phyloP scores from a whole-genome alignment of 805 yeast species.

The Deakozyma indianensis region DNA sequence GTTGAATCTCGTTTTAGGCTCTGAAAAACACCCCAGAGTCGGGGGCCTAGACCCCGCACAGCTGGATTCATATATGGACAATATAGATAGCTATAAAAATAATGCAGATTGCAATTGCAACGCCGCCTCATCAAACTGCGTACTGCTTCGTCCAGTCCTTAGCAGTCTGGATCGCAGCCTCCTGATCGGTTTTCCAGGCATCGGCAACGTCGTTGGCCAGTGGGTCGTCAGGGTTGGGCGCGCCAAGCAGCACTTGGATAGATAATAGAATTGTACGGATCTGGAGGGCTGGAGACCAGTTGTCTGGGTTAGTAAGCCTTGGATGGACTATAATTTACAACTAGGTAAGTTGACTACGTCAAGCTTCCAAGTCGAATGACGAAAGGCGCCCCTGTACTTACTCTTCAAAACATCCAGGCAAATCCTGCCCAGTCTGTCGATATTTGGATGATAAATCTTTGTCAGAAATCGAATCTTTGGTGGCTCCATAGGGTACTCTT shows the following conservation, averaged over 20 bases:
- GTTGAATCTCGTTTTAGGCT: too few species aligned
- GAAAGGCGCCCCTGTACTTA: slow-evolving; percentile 8
- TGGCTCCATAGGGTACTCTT: slow-evolving; percentile 96
- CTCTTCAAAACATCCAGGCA: slow-evolving; percentile 86
- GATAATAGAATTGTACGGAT: slow-evolving; percentile 84
- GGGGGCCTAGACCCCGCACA: too few species aligned
- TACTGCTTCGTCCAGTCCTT: slow-evolving; percentile 54
- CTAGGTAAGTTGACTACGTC: too few species aligned
- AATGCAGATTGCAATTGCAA: too few species aligned
- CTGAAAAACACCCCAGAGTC: too few species aligned
- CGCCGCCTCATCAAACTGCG: too few species aligned
- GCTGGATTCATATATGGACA: too few species aligned
- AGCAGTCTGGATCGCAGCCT: slow-evolving; percentile 69
- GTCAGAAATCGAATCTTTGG: slow-evolving; percentile 92
- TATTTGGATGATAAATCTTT: slow-evolving; percentile 91
- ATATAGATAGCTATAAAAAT: too few species aligned
- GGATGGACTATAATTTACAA: too few species aligned
- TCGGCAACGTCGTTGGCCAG: slow-evolving; percentile 96
- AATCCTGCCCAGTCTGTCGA: slow-evolving; percentile 87
- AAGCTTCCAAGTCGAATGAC: too few species aligned
- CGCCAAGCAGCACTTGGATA: slow-evolving; percentile 84
- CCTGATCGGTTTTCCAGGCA: slow-evolving; percentile 83
- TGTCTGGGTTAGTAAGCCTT: slow-evolving; percentile 29
- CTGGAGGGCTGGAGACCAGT: slow-evolving; percentile 97
- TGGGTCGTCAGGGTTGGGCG: slow-evolving; percentile 98